A percentile compares a stretch with the other conserved stretches of the same genome.
Evolutionary conservation across 2,329 filamentous ascomycete species (phyloP).

Genomic region (Exophiala spinifera): DNA sequence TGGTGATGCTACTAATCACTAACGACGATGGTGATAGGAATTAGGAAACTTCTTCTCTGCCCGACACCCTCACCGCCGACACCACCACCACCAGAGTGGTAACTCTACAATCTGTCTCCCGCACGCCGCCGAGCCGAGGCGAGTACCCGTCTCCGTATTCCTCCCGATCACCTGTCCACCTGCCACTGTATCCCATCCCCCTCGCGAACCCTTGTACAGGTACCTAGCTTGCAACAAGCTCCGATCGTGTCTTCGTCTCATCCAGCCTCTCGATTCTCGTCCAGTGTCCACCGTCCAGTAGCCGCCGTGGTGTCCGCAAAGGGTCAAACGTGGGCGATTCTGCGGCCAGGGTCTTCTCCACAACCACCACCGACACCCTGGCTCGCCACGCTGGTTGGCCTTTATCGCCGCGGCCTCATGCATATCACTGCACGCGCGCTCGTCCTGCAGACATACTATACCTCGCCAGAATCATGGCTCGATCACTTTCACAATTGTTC

Average conservation of each 20-base stretch:
- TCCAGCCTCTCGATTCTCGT: constrained; percentile 1
- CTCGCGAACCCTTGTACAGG: background rate
- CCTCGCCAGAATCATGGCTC: background rate
- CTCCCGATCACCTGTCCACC: background rate
- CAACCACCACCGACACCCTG: constrained; percentile 3
- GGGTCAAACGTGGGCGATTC: constrained; percentile 14
- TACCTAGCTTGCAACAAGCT: background rate
- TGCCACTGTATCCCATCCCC: background rate
- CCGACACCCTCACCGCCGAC: no score
- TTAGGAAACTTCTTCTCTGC: background rate
- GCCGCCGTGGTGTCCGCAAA: constrained; percentile 13
- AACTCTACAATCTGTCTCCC: background rate
- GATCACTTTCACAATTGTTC: background rate
- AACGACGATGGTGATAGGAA: background rate
- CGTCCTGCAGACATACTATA: background rate
- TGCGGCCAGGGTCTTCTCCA: constrained; percentile 9
- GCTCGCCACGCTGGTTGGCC: background rate
- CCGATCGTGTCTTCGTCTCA: constrained; percentile 1
- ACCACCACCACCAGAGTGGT: background rate
- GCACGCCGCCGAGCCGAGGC: background rate
- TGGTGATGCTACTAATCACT: background rate
- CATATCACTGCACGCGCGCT: background rate
- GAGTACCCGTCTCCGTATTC: background rate
- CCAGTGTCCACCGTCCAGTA: constrained; percentile 21
- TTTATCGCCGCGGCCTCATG: background rate